phyloP scores from a whole-genome alignment of 768 basidiomycete species.

The Lepiota brunneoincarnata region DNA sequence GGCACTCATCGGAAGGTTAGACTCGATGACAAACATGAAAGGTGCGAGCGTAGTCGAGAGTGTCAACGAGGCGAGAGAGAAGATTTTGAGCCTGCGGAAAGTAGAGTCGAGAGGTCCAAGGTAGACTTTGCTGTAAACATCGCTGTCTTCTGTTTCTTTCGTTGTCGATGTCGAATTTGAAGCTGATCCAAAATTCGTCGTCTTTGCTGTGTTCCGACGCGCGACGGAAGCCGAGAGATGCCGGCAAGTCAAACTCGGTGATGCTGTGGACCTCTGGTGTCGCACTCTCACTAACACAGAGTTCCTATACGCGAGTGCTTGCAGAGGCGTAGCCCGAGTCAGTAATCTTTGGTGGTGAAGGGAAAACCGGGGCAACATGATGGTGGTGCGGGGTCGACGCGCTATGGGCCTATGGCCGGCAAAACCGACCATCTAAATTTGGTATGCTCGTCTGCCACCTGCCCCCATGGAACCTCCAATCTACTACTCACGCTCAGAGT shows the following conservation, averaged over 20 bases:
- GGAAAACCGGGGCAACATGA: conserved; percentile 9
- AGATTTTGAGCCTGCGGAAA: conserved; percentile 76
- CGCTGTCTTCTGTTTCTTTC: conserved; percentile 8
- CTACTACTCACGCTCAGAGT: conserved; percentile 79
- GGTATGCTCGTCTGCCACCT: not conserved
- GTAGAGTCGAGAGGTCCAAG: conserved; percentile 69
- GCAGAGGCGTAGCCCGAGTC: not conserved
- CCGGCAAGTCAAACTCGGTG: not conserved
- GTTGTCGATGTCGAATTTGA: conserved; percentile 12
- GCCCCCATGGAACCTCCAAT: conserved; percentile 67
- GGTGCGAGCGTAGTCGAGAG: conserved; percentile 70
- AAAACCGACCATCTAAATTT: conserved; percentile 5
- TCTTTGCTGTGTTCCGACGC: conserved; percentile 8
- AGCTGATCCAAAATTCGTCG: conserved; percentile 15
- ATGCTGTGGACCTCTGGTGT: not conserved
- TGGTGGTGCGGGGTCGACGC: conserved; percentile 10
- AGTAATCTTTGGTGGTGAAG: not conserved
- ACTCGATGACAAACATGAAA: conserved; percentile 80
- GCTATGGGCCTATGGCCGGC: conserved; percentile 1
- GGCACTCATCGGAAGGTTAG: conserved; percentile 67
- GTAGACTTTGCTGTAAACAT: conserved; percentile 43
- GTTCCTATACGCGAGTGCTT: not conserved
- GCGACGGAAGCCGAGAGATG: conserved; percentile 1
- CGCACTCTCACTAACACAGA: not conserved
- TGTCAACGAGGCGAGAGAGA: conserved; percentile 76